Percentiles rank a stretch among this genome's conserved stretches.
phyloP scores from a whole-genome alignment of 1,139 yeast species.

The Magnusiomyces sp. region DNA sequence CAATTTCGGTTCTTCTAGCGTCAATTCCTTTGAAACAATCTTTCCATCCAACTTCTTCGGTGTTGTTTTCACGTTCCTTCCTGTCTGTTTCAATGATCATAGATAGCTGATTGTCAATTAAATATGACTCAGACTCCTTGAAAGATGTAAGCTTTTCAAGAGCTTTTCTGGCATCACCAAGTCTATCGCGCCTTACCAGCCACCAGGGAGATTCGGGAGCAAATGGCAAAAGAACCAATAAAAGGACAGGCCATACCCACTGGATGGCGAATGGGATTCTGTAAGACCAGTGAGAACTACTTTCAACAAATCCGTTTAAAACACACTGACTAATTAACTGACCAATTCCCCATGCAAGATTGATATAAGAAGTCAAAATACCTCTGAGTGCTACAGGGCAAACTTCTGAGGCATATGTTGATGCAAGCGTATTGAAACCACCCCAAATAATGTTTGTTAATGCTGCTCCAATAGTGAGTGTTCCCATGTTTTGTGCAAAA shows the following conservation, averaged over 20 bases:
- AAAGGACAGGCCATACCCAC: conserved; percentile 54
- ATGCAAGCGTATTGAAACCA: conserved; percentile 36
- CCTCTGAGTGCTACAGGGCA: conserved; percentile 37
- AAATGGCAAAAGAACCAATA: conserved; percentile 40
- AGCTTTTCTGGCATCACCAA: conserved; percentile 37
- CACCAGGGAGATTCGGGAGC: conserved; percentile 56
- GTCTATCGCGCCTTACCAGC: conserved; percentile 36
- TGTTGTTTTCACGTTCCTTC: too few relatives aligned
- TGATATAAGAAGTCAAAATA: conserved; percentile 37
- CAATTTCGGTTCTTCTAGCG: conserved; percentile 48
- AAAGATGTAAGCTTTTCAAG: conserved; percentile 27
- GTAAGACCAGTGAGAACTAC: conserved; percentile 32
- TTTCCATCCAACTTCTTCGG: not conserved
- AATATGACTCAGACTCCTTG: not conserved
- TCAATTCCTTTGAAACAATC: conserved; percentile 22
- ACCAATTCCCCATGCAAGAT: conserved; percentile 39
- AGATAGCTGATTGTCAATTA: not conserved
- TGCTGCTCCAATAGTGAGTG: conserved; percentile 38
- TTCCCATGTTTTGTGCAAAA: conserved; percentile 35
- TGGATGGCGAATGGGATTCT: conserved; percentile 44
- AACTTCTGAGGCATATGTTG: conserved; percentile 39
- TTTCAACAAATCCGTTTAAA: conserved; percentile 33
- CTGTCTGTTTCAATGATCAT: not conserved
- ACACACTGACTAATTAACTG: conserved; percentile 36
- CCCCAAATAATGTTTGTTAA: conserved; percentile 42